Percentiles rank a stretch among this genome's conserved stretches.
These are phyloP conservation scores for Blastobotrys serpentis DNA, from an alignment of 1,139 yeast genomes.

Conservation along the genomic window DNA sequence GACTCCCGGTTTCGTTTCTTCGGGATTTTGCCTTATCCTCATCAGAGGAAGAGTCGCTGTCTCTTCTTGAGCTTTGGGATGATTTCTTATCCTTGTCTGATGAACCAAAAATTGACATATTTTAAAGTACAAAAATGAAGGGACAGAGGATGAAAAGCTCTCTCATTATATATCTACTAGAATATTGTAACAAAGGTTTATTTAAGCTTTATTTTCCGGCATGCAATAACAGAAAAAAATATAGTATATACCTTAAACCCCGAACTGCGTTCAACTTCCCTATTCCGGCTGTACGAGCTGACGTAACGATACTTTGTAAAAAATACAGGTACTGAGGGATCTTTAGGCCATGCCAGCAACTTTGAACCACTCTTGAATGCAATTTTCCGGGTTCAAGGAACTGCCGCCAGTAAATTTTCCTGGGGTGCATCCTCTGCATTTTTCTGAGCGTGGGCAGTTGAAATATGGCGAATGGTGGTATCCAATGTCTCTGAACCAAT, in stretches of 20 bases:
- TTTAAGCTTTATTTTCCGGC: not conserved
- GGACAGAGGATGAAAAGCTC: not conserved
- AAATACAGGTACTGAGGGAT: not conserved
- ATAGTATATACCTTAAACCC: constrained; percentile 2
- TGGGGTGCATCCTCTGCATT: constrained; percentile 45
- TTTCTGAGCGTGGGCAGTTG: constrained; percentile 59
- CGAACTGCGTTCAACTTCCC: not conserved
- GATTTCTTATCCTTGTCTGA: constrained; percentile 1
- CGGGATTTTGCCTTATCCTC: not conserved
- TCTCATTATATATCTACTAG: not conserved
- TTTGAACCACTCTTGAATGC: constrained; percentile 72
- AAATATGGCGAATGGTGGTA: constrained; percentile 70
- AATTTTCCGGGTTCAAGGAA: constrained; percentile 61
- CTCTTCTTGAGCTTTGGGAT: not conserved
- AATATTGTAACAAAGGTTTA: not conserved
- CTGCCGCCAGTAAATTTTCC: constrained; percentile 49
- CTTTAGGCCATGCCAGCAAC: constrained; percentile 26
- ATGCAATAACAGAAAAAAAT: not conserved
- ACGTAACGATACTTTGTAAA: not conserved
- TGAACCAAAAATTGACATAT: constrained; percentile 6
- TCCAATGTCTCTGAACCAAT: constrained; percentile 89
- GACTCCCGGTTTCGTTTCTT: not conserved
- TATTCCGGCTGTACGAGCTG: not conserved
- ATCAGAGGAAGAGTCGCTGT: constrained; percentile 2
- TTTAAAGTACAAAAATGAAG: not conserved